Percentiles rank a stretch among this genome's conserved stretches.
These are phyloP conservation scores for Flueggea neowawraea DNA, from an alignment of 441 rosid species.

Conservation along the genomic window DNA sequence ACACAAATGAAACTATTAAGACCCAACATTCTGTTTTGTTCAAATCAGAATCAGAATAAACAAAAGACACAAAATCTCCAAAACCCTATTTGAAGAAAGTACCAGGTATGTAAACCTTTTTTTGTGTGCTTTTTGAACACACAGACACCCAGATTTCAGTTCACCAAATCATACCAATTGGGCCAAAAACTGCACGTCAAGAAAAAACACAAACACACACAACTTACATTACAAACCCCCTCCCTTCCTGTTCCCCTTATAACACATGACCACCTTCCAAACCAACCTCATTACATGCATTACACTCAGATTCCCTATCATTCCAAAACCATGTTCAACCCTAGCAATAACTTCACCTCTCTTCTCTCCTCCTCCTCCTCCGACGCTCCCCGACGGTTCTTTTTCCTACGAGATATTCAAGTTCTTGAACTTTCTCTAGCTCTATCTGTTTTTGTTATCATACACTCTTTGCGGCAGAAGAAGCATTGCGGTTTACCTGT, in stretches of 20 bases:
- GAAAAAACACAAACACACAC: constrained; percentile 11
- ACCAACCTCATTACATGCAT: constrained; percentile 8
- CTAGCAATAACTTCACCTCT: constrained; percentile 32
- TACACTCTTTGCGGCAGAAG: constrained; percentile 67
- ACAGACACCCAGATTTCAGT: not conserved
- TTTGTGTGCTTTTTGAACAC: no score
- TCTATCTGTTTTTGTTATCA: constrained; percentile 41
- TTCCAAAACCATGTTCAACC: constrained; percentile 38
- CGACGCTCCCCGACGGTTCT: constrained; percentile 17
- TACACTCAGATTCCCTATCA: constrained; percentile 15
- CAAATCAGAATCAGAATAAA: no score
- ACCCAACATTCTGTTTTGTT: not conserved
- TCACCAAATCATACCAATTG: constrained; percentile 59
- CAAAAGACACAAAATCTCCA: not conserved
- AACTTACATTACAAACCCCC: not conserved
- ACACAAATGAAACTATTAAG: constrained; percentile 10
- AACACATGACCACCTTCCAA: constrained; percentile 20
- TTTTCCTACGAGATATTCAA: constrained; percentile 53
- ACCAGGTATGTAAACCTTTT: no score
- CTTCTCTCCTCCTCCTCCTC: constrained; percentile 14
- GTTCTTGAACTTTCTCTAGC: constrained; percentile 62
- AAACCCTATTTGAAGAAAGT: constrained; percentile 4
- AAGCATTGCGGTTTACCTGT: constrained; percentile 58
- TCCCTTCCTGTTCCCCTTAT: constrained; percentile 26
- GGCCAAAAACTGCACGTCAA: constrained; percentile 41